Evolutionary conservation across 768 basidiomycete genomes (phyloP), one percentile per base, ranked within the genome.

Genomic region (Tylopilus plumbeoviolaceoides): DNA sequence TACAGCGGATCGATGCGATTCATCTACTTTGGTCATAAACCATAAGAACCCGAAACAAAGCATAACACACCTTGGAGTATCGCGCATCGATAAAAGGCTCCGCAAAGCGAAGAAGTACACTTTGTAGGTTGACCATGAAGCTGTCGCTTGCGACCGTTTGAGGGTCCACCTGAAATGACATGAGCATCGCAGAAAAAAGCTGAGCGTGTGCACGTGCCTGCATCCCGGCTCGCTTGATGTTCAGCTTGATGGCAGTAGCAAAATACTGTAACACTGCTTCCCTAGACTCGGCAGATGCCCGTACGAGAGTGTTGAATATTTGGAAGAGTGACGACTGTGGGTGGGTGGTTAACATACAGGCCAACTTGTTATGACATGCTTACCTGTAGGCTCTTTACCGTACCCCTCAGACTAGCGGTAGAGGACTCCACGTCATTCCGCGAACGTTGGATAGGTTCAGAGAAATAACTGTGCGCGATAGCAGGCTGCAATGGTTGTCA

Each of bases 21-120:
- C 62, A 99, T 87, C 91, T 97, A 43, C 33, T 10, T 10, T 4
- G 18, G 20, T 45, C 33, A 8, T 68, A 43, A 59, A 46, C 12
- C 15, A 47, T 27, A 28, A 52, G 10, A 12, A 18, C 30, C 18
- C 11, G 50, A 17, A 48, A 55, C 12, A 10, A 5, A 52, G 31
- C 44, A 27, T 45, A 44, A 50, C 41, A 47, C 43, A 89, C 94
- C 80, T 97, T 98, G 40, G 86, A 82, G 60, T 87, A 98, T 49
- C 78, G 82, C 1, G 89, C 84, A 66, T 98, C 95, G 78, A 98
- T 91, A 63, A 98, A 95, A 0, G 95, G 95, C 59, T 95, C 91
- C 27, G 92, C 87, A 62, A 99, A 88, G 14, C 84, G 81, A 44
- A 93, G 76, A 21, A 98, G 70, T 14, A 97, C 73, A n/a, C 77